Conservation (phyloP, 2,329 filamentous ascomycete species). For the Penicillium sumatraense region DNA sequence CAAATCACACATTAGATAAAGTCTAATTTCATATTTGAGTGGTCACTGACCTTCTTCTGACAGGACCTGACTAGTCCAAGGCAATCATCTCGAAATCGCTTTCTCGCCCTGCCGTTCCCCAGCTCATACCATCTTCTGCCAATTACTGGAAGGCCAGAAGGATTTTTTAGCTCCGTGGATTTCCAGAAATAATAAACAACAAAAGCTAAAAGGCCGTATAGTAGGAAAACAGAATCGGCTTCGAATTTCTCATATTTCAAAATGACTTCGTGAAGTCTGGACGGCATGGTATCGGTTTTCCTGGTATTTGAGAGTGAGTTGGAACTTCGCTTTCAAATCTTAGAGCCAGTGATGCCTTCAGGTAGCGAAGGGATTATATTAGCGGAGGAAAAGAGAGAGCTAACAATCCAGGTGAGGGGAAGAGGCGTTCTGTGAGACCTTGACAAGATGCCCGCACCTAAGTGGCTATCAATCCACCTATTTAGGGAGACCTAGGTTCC, state of each 20-base stretch:
- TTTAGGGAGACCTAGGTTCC: no score
- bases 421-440: no score
- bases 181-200: neutral
- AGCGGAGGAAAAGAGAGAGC: no score
- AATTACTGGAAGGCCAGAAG: neutral
- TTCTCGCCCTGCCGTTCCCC: neutral
- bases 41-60: neutral
- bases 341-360: no score
- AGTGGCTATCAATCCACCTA: no score
- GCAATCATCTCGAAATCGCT: neutral
- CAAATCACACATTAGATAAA: neutral
- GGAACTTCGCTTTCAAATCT: no score
- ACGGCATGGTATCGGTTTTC: neutral
- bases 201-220: neutral
- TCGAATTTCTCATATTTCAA: neutral
- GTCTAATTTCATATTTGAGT: neutral
- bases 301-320: neutral
- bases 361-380: no score
- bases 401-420: no score
- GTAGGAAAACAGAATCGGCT: neutral
- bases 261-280: neutral
- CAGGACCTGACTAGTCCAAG: neutral
- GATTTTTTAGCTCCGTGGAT: neutral
- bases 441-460: no score
- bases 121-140: constrained; percentile 5